Conservation (phyloP, 2,329 filamentous ascomycete species). For the Exophiala sideris region DNA sequence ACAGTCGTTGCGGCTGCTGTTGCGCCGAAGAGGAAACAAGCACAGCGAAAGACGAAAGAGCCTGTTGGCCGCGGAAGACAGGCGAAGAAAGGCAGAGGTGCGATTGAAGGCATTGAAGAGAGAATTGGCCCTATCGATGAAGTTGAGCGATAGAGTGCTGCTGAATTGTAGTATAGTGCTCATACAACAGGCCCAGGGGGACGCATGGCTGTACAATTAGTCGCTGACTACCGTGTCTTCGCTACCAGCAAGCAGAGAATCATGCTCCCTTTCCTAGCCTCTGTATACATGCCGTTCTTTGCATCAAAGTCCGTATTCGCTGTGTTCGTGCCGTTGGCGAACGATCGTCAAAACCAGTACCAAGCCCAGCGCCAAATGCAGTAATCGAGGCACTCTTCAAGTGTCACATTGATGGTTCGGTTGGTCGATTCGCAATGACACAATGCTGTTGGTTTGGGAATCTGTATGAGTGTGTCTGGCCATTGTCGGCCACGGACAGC, state of each 20-base stretch:
- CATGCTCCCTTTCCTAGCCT: no score
- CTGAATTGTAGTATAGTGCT: neutral
- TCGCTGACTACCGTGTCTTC: no score
- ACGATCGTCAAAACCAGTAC: conserved; percentile 1
- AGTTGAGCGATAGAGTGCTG: conserved; percentile 6
- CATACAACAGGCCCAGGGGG: neutral
- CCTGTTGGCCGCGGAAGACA: conserved; percentile 12
- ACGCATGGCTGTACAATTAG: no score
- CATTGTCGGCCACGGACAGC: conserved; percentile 2
- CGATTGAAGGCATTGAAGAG: conserved; percentile 25
- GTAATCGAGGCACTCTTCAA: conserved; percentile 7
- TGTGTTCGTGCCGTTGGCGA: neutral
- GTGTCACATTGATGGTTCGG: conserved; percentile 6
- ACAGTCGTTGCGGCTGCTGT: conserved; percentile 8
- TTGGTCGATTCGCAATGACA: conserved; percentile 6
- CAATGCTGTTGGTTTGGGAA: neutral
- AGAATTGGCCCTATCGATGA: conserved; percentile 24
- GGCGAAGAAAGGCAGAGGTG: conserved; percentile 16
- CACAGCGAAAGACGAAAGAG: conserved; percentile 11
- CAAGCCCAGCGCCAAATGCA: conserved; percentile 8
- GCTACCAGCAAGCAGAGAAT: no score
- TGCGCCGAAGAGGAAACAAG: conserved; percentile 12
- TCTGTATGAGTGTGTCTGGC: neutral
- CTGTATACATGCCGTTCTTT: no score
- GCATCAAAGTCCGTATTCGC: no score